Conservation (phyloP, 2,329 filamentous ascomycete species). For the Myriosclerotinia scirpicola region DNA sequence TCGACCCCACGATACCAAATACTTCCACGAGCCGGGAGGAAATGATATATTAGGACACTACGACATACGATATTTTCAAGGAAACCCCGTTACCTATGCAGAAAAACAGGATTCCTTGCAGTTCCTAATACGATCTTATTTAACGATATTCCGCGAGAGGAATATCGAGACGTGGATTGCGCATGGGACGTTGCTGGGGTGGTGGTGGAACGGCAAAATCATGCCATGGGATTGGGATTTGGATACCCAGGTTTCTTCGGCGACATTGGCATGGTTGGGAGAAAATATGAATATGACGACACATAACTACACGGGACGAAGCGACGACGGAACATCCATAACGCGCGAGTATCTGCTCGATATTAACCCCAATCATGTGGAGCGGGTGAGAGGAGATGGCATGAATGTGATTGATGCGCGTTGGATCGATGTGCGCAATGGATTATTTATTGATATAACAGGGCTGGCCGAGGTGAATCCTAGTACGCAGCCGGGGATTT, state of each 20-base stretch:
- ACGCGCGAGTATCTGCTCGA: slow-evolving; percentile 67
- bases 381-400: slow-evolving; percentile 63
- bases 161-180: slow-evolving; percentile 82
- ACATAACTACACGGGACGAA: slow-evolving; percentile 43
- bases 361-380: slow-evolving; percentile 68
- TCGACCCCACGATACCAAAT: slow-evolving; percentile 29
- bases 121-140: slow-evolving; percentile 72
- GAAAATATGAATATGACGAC: slow-evolving; percentile 67
- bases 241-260: slow-evolving; percentile 73
- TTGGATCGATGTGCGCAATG: slow-evolving; percentile 76
- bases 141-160: slow-evolving; percentile 62
- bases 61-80: slow-evolving; percentile 67
- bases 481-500: slow-evolving; percentile 59
- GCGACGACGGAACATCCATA: slow-evolving; percentile 45
- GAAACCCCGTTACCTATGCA: slow-evolving; percentile 60
- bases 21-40: slow-evolving; percentile 56
- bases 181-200: slow-evolving; percentile 79
- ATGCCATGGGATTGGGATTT: slow-evolving; percentile 85
- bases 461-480: slow-evolving; percentile 68
- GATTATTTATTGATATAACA: slow-evolving; percentile 82
- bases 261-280: slow-evolving; percentile 65
- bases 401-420: slow-evolving; percentile 80
- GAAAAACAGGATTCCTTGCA: slow-evolving; percentile 65
- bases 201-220: slow-evolving; percentile 83
- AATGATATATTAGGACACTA: slow-evolving; percentile 68